A percentile compares a stretch with the other conserved stretches of the same genome.
phyloP scores from a whole-genome alignment of 2,329 filamentous ascomycete genomes.

The Rosellinia necatrix region DNA sequence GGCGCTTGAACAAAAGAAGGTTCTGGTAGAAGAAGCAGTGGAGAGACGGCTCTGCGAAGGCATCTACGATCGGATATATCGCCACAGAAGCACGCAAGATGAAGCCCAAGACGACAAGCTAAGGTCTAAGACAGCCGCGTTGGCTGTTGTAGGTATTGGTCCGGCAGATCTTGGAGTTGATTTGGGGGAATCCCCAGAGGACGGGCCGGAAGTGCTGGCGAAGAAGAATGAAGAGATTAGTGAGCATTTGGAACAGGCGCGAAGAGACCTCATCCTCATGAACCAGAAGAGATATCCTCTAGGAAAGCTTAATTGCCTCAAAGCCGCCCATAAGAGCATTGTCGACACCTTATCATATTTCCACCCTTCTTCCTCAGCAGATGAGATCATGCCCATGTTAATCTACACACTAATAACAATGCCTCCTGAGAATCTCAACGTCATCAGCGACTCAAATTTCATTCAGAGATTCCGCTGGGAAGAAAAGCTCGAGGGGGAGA shows the following conservation, averaged over 20 bases:
- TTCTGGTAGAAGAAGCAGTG: constrained; percentile 84
- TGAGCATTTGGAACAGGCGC: constrained; percentile 72
- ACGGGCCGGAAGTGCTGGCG: constrained; percentile 60
- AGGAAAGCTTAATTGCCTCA: constrained; percentile 88
- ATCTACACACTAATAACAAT: constrained; percentile 96
- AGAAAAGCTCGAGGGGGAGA: constrained; percentile 86
- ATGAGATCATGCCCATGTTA: constrained; percentile 94
- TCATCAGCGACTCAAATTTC: constrained; percentile 93
- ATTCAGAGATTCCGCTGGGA: constrained; percentile 89
- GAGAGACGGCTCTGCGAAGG: constrained; percentile 84
- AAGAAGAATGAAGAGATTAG: constrained; percentile 71
- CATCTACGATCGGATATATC: constrained; percentile 86
- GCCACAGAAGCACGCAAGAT: constrained; percentile 88
- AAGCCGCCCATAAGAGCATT: constrained; percentile 88
- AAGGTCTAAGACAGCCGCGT: constrained; percentile 87
- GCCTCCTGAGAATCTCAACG: constrained; percentile 81
- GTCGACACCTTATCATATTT: constrained; percentile 79
- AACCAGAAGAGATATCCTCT: constrained; percentile 84
- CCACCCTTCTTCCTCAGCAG: constrained; percentile 82
- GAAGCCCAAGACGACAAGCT: constrained; percentile 94
- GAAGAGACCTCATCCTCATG: constrained; percentile 77
- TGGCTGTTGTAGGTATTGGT: constrained; percentile 90
- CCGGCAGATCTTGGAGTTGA: constrained; percentile 83
- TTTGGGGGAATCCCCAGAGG: constrained; percentile 59
- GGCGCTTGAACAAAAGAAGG: constrained; percentile 75